phyloP scores from a whole-genome alignment of 495 filamentous ascomycete species.

The Neurospora sp. region DNA sequence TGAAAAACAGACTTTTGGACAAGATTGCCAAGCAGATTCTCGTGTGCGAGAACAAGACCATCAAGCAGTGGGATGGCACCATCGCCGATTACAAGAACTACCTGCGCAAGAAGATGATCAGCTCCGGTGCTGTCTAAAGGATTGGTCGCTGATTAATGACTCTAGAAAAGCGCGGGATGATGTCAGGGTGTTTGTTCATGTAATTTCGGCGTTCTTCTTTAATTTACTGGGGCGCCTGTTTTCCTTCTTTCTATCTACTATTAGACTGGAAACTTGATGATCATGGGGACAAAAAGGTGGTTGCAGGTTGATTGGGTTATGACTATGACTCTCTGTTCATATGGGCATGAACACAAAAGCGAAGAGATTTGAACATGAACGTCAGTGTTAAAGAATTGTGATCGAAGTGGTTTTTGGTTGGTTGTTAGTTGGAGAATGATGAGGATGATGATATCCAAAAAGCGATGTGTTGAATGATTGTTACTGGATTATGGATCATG shows the following conservation, averaged over 20 bases:
- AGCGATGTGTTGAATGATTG: neutral
- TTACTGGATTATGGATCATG: neutral
- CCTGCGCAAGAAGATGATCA: constrained; percentile 93
- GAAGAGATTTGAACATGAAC: neutral
- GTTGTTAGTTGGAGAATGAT: neutral
- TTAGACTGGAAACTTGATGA: neutral
- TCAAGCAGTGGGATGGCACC: constrained; percentile 75
- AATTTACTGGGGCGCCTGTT: neutral
- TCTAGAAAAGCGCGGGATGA: neutral
- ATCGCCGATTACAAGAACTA: constrained; percentile 97
- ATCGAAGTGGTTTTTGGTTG: neutral
- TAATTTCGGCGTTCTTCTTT: neutral
- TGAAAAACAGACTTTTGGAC: constrained; percentile 68
- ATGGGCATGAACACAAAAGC: neutral
- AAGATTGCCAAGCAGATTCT: constrained; percentile 99
- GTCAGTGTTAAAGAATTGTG: neutral
- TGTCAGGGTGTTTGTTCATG: neutral
- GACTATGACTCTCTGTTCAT: neutral
- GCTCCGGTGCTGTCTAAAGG: constrained; percentile 42
- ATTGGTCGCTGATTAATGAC: neutral
- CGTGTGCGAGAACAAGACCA: constrained; percentile 94
- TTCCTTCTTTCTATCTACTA: neutral
- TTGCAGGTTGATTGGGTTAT: neutral
- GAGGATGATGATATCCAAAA: neutral
- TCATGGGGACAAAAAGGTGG: neutral